Conservation (phyloP, 2,329 filamentous ascomycete genomes). For the Didymella lethalis region DNA sequence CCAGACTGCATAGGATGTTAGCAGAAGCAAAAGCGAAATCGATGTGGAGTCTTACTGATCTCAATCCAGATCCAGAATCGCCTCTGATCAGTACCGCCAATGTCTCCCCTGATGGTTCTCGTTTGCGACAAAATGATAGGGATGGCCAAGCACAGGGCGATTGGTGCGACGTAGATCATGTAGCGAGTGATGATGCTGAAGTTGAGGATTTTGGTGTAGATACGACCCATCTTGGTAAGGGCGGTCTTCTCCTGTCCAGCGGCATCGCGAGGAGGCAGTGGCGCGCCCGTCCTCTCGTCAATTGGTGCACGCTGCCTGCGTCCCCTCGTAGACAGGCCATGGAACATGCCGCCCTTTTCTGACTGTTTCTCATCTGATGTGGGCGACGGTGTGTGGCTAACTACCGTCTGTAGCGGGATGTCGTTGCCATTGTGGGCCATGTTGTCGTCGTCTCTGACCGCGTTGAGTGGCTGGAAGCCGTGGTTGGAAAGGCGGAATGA, state of each 20-base stretch:
- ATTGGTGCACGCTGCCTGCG: slow-evolving; percentile 39
- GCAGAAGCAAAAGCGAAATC: not conserved
- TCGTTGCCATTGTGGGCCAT: slow-evolving; percentile 63
- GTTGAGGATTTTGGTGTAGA: slow-evolving; percentile 68
- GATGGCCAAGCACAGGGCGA: slow-evolving; percentile 66
- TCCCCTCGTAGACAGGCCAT: slow-evolving; percentile 51
- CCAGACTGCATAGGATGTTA: slow-evolving; percentile 57
- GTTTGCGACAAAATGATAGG: slow-evolving; percentile 70
- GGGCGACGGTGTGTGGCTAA: slow-evolving; percentile 56
- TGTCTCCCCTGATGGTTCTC: slow-evolving; percentile 46
- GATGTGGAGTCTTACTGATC: slow-evolving; percentile 52
- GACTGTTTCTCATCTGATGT: slow-evolving; percentile 43
- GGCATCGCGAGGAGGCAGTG: slow-evolving; percentile 43
- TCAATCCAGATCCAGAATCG: slow-evolving; percentile 73
- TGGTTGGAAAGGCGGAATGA: slow-evolving; percentile 47
- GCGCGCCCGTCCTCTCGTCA: slow-evolving; percentile 44
- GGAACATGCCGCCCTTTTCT: slow-evolving; percentile 52
- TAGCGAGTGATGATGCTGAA: slow-evolving; percentile 71
- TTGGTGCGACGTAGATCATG: slow-evolving; percentile 67
- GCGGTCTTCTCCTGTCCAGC: slow-evolving; percentile 60
- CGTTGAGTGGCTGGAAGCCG: slow-evolving; percentile 48
- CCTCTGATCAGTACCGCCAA: slow-evolving; percentile 64
- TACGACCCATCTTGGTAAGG: slow-evolving; percentile 64
- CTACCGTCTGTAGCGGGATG: slow-evolving; percentile 67
- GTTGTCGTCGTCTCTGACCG: slow-evolving; percentile 35